Conservation (phyloP, 1,284 basidiomycete genomes). For the Volvariella surrecta region DNA sequence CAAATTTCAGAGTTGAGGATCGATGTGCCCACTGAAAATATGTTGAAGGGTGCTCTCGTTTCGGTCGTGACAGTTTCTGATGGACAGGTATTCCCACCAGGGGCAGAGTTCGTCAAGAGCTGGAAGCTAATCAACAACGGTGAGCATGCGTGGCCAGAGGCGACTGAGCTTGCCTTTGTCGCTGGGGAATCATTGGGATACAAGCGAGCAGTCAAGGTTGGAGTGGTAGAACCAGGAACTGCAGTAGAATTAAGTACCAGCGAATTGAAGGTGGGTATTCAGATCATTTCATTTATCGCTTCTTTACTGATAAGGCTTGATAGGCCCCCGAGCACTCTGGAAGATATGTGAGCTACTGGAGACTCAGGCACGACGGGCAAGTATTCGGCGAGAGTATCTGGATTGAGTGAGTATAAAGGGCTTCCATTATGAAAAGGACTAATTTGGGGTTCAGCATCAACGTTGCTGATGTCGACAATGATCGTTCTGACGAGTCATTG, state of each 20-base stretch:
- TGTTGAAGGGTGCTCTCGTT: constrained; percentile 29
- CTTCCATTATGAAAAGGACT: constrained; percentile 5
- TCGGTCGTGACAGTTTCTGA: constrained; percentile 65
- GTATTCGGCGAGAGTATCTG: constrained; percentile 70
- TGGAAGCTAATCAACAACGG: constrained; percentile 71
- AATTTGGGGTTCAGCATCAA: constrained; percentile 38
- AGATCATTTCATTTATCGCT: not conserved
- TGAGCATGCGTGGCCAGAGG: constrained; percentile 53
- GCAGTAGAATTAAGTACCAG: constrained; percentile 58
- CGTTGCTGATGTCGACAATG: constrained; percentile 44
- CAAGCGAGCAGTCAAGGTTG: constrained; percentile 32
- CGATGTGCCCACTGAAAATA: too few relatives aligned
- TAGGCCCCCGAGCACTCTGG: constrained; percentile 69
- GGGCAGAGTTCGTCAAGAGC: constrained; percentile 77
- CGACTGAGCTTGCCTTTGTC: constrained; percentile 59
- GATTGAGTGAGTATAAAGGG: constrained; percentile 46
- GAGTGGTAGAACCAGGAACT: constrained; percentile 43
- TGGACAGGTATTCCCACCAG: constrained; percentile 73
- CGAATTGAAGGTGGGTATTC: constrained; percentile 55
- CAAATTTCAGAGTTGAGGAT: too few relatives aligned
- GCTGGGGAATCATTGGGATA: constrained; percentile 50
- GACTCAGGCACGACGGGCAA: constrained; percentile 49
- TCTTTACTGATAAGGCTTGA: not conserved
- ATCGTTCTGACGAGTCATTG: constrained; percentile 39
- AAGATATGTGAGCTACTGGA: constrained; percentile 70